Evolutionary conservation across 2,329 filamentous ascomycete genomes (phyloP), one percentile per base, ranked within the genome.

Genomic region (Botrytis sinoallii): DNA sequence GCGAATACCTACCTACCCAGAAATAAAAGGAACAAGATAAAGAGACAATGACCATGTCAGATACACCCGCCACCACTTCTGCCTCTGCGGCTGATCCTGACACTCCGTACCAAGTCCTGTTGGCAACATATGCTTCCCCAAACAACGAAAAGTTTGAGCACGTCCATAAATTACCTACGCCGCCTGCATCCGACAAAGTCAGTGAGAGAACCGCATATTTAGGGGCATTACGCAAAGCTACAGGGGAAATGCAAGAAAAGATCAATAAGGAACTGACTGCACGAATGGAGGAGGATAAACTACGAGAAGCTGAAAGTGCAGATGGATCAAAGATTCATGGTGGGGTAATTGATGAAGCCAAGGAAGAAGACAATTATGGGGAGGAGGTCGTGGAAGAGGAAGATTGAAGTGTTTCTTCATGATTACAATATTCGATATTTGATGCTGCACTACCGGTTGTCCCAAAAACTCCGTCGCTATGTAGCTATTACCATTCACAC

Each of bases 321-420:
- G 59, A 79, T 75, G 69, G 78, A 74, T 70, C 71, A 65, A 76
- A 75, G 83, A 68, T 82, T 83, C 72, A 81, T 82, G 72, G 82
- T 81, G 76, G 77, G 70, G 74, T 48, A 14, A 79, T 85, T 16
- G 86, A 89, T 74, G 88, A 91, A 74, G 85, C 82, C 18, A 86
- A 87, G 75, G 89, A 91, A 80, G 92, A 94, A 80, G 89, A 93
- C 79, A 92, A 94, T 80, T 97, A 97, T 81, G 94, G 94, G 66
- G 94, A 97, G 82, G 94, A 97, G 81, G 88, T 90, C 38, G 84
- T 88, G 20, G 90, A 91, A 68, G 91, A 92, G 60, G 91, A 92
- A 72, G 63, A 69, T 38, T 88, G 88, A 71, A 80, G 79, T 44
- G 40, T 59, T 44, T 69, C 38, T 52, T 71, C 44, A 73, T 67